Base-by-base conservation (phyloP, 2,329 filamentous ascomycete genomes). In the Fusarium nisikadoi region DNA sequence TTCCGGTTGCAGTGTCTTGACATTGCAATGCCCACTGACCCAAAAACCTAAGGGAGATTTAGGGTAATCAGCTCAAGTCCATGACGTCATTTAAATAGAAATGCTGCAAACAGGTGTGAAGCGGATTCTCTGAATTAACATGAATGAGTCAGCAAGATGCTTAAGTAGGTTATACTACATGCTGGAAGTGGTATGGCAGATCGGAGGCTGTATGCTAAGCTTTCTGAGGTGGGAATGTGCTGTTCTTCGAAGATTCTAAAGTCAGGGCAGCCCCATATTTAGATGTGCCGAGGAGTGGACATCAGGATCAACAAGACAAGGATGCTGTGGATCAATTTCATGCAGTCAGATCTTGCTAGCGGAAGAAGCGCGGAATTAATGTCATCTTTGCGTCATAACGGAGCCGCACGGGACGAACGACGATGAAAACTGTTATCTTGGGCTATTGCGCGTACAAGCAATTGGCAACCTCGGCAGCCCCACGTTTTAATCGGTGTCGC, bases 161-260 rank as follows among this genome's bases (percentile, higher is more conserved):
- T 2, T 14, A 3, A 8, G 19, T 4, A 17, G 12, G 6, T 0
- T 2, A 27, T 11, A 11, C 2, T 0, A 2, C 3, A 35, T 0
- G 6, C 8, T 5, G 6, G 5, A 17, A 52, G 33, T 14, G 9
- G 19, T 20, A 23, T 23, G 14, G 16, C 27, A 13, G n/a, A 1
- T 16, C 6, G 12, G 29, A 43, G 1, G 23, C 23, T 27, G 8
- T 12, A 27, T n/a, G 43, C 1, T 29, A 42, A 43, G 50, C 17
- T 33, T 25, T 46, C n/a, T 20, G 13, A 46, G 23, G 45, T 52
- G 63, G 63, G 63, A 50, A 50, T 27, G n/a, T 45, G 62, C 52
- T 39, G 5, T 50, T 66, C 39, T 66, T 66, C 52, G 62, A 66
- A 66, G 63, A 66, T 66, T 60, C 38, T 52, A 35, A 66, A 35